Percentiles rank a stretch among this genome's conserved stretches.
phyloP scores from a whole-genome alignment of 257 asterid species.

The Salvia splendens region DNA sequence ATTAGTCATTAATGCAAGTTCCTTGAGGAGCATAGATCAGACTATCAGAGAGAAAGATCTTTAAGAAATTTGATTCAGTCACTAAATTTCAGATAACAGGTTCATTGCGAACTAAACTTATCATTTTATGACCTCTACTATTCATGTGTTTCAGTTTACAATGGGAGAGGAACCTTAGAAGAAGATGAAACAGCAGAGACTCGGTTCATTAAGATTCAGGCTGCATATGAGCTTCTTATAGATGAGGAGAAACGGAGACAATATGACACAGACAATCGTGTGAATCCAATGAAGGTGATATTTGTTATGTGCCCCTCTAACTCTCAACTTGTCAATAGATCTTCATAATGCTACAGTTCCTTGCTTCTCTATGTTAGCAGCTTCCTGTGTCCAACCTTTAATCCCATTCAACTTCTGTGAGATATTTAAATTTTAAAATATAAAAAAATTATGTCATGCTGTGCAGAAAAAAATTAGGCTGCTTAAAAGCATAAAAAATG shows the following conservation, averaged over 20 bases:
- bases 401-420: not conserved
- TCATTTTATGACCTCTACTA: constrained; percentile 31
- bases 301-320: constrained; percentile 6
- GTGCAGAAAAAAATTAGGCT: not conserved
- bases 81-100: constrained; percentile 3
- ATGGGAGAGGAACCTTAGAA: constrained; percentile 89
- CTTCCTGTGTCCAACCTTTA: constrained; percentile 3
- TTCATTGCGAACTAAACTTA: not conserved
- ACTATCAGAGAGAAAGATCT: constrained; percentile 20
- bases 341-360: not conserved
- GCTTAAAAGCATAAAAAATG: not conserved
- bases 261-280: constrained; percentile 74
- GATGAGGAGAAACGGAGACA: constrained; percentile 73
- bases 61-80: constrained; percentile 16
- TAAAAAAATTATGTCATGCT: not conserved
- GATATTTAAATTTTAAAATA: not conserved
- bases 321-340: constrained; percentile 8
- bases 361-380: constrained; percentile 12
- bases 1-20: constrained; percentile 28
- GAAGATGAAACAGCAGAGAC: constrained; percentile 98
- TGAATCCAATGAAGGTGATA: constrained; percentile 89
- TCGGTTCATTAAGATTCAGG: constrained; percentile 94
- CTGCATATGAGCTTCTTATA: constrained; percentile 90
- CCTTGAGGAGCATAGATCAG: constrained; percentile 20
- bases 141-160: constrained; percentile 53